Evolutionary conservation across 83 land plant species (phyloP), one percentile per base, ranked within the genome.

Genomic region (Picea mariana): DNA sequence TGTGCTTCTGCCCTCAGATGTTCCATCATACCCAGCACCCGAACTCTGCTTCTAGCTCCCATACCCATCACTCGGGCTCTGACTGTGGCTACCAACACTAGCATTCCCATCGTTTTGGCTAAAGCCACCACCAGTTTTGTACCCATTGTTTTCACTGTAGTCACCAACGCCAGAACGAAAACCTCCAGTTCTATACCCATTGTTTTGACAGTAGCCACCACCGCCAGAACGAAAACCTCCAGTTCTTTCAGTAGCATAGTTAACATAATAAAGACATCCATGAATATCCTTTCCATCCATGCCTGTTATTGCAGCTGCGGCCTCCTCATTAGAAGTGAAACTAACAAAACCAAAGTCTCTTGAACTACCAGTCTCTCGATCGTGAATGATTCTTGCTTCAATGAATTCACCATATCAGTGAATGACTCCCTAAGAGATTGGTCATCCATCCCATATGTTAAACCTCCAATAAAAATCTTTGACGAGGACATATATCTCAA

Each of bases 281-380:
- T 88, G 89, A 27, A 91, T 89, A 62, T 87, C 93, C 93, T 89
- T 85, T 16, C 86, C 88, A 82, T 91, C 89, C 84, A 89, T 72
- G 34, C 79, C 88, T 71, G 66, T 79, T 42, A 91, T 85, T 27
- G 93, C 91, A 85, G 85, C 73, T 5, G 85, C 78, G 2, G 91
- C 91, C 78, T 82, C 93, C 71, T 89, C 91, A 59, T 27, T 63
- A 15, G 85, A 68, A 23, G 86, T 75, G 72, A 65, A 91, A 31
- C 81, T 91, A 24, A 91, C 86, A 85, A 91, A 91, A 8, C 89
- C 93, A 91, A 91, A 91, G 16, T 91, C 93, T 77, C 91, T 85
- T 17, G 90, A 89, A 47, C 91, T 80, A 61, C 89, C 89, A 63
- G 88, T 81, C 4, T 91, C 93, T 38, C 91, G 83, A 75, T 91